A percentile compares a stretch with the other conserved stretches of the same genome.
These are phyloP conservation scores for Ampelomyces quisqualis DNA, from an alignment of 2,329 filamentous ascomycete species.

Conservation along the genomic window DNA sequence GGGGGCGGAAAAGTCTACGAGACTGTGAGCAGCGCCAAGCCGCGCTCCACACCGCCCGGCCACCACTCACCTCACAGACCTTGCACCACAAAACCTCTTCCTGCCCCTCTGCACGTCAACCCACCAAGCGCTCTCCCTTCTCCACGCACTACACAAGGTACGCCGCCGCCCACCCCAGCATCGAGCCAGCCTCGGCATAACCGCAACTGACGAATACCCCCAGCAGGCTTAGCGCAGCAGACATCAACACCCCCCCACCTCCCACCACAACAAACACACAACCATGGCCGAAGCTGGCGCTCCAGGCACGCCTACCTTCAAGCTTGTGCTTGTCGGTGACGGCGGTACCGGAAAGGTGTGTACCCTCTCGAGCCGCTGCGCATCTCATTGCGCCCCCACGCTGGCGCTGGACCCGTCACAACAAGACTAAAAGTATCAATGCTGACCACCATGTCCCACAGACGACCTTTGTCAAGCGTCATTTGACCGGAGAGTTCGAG, in stretches of 20 bases:
- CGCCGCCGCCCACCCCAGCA: slow-evolving; percentile 18
- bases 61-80: slow-evolving; percentile 23
- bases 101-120: slow-evolving; percentile 35
- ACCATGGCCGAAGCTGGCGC: slow-evolving; percentile 60
- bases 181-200: slow-evolving; percentile 7
- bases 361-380: slow-evolving; percentile 1
- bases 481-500: slow-evolving; percentile 99
- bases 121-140: slow-evolving; percentile 27
- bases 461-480: slow-evolving; percentile 99
- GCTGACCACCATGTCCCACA: slow-evolving; percentile 48
- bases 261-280: slow-evolving; percentile 26
- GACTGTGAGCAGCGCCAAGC: slow-evolving; percentile 20
- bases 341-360: slow-evolving; percentile 98
- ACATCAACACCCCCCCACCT: slow-evolving; percentile 37
- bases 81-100: slow-evolving; percentile 40
- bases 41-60: slow-evolving; percentile 31
- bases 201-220: slow-evolving; percentile 21
- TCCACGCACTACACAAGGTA: slow-evolving; percentile 32
- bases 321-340: slow-evolving; percentile 99
- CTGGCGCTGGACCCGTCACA: slow-evolving; percentile 2
- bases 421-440: slow-evolving; percentile 3
- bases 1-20: slow-evolving; percentile 15
- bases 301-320: slow-evolving; percentile 78
- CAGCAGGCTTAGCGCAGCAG: slow-evolving; percentile 31
- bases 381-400: slow-evolving; percentile 1